Conservation (phyloP, 179 eudicot species). For the Silene vulgaris region DNA sequence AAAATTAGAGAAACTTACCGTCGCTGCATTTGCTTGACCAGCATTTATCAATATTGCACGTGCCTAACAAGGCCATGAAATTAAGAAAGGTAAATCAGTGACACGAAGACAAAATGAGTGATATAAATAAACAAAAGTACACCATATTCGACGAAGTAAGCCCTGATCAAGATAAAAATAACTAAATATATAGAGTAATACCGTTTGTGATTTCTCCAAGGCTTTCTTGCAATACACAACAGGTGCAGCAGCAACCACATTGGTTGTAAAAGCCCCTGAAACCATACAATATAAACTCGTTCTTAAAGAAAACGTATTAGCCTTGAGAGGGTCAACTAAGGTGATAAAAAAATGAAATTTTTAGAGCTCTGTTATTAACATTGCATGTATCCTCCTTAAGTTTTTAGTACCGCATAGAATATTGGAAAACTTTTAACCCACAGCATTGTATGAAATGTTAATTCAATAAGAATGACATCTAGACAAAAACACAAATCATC, state of each 20-base stretch:
- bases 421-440: neutral
- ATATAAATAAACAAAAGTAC: neutral
- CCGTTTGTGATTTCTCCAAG: conserved; percentile 55
- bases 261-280: conserved; percentile 84
- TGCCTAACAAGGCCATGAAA: conserved; percentile 43
- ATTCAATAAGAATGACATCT: too few relatives aligned
- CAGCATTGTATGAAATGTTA: too few relatives aligned
- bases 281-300: conserved; percentile 8
- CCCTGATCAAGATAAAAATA: neutral
- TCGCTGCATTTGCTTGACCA: conserved; percentile 99
- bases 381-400: neutral
- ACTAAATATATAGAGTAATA: conserved; percentile 26
- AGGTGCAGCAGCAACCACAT: conserved; percentile 97
- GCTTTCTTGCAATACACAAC: conserved; percentile 74
- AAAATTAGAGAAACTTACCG: conserved; percentile 38
- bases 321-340: conserved; percentile 10
- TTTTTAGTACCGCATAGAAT: neutral
- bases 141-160: conserved; percentile 5
- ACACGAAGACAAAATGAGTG: neutral
- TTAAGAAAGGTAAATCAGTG: conserved; percentile 8
- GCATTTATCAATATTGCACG: conserved; percentile 97
- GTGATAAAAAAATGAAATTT: neutral
- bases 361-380: neutral
- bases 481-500: too few relatives aligned
- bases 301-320: neutral